Percentiles rank a stretch among this genome's conserved stretches.
Evolutionary conservation across 805 yeast genomes (phyloP).

Genomic region (Saccharomycopsis sp.): DNA sequence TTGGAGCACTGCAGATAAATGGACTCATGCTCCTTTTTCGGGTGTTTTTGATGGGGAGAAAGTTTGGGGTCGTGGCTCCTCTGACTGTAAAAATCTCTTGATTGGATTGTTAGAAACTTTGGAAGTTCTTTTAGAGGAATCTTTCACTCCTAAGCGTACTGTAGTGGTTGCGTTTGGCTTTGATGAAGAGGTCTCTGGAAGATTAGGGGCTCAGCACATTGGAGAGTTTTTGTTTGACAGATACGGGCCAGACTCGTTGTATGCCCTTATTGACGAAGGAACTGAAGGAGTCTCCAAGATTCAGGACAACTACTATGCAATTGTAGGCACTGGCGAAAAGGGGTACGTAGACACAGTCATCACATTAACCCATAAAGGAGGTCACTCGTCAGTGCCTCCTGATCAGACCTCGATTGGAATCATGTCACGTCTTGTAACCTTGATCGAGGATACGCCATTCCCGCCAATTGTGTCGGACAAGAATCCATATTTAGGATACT

Average conservation of each 20-base stretch:
- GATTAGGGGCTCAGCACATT: slow-evolving; percentile 51
- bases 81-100: slow-evolving; percentile 68
- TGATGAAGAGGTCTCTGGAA: slow-evolving; percentile 72
- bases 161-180: slow-evolving; percentile 63
- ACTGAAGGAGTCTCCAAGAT: slow-evolving; percentile 32
- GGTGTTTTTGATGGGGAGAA: slow-evolving; percentile 62
- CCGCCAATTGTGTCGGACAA: slow-evolving; percentile 37
- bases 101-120: slow-evolving; percentile 60
- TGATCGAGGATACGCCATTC: slow-evolving; percentile 53
- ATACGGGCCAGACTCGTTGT: slow-evolving; percentile 56
- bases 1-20: slow-evolving; percentile 43
- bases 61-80: slow-evolving; percentile 72
- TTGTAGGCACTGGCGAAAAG: slow-evolving; percentile 55
- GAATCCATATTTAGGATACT: slow-evolving; percentile 53
- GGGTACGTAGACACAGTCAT: slow-evolving; percentile 50
- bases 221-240: slow-evolving; percentile 40
- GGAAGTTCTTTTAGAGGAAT: slow-evolving; percentile 46
- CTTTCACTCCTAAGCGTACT: slow-evolving; percentile 53
- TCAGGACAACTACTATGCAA: slow-evolving; percentile 46
- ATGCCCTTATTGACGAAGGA: slow-evolving; percentile 69
- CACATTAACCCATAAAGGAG: slow-evolving; percentile 58
- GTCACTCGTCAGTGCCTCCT: slow-evolving; percentile 78
- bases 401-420: slow-evolving; percentile 78
- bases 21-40: slow-evolving; percentile 65
- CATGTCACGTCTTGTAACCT: slow-evolving; percentile 47